phyloP scores from a whole-genome alignment of 2,329 filamentous ascomycete species.

The Drechslera avenae region DNA sequence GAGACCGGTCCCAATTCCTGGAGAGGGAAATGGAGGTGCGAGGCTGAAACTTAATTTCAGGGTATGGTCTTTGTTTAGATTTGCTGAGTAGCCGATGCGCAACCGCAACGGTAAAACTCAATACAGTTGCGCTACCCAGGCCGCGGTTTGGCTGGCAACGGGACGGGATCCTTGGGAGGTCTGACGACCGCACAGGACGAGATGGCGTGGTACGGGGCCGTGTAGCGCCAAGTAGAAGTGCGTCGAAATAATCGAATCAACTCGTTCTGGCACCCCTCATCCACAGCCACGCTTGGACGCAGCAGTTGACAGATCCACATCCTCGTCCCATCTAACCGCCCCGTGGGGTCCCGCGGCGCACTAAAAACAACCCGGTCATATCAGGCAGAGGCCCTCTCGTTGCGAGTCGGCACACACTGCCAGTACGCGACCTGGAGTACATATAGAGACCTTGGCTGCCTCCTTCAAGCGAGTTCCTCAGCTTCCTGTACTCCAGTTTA shows the following conservation, averaged over 20 bases:
- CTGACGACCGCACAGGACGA: constrained; percentile 18
- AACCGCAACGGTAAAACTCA: constrained; percentile 6
- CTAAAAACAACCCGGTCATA: constrained; percentile 27
- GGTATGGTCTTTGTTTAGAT: constrained; percentile 5
- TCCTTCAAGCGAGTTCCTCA: constrained; percentile 20
- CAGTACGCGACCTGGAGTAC: constrained; percentile 27
- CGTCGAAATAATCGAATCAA: constrained; percentile 9
- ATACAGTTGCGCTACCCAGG: neutral
- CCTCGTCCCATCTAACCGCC: constrained; percentile 42
- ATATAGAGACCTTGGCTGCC: constrained; percentile 37
- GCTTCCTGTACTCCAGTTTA: constrained; percentile 23
- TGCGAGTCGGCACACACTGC: constrained; percentile 13
- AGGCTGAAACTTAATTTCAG: constrained; percentile 27
- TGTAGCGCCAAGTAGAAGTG: constrained; percentile 17
- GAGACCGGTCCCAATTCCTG: constrained; percentile 16
- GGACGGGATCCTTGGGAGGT: constrained; percentile 19
- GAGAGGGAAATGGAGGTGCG: constrained; percentile 3
- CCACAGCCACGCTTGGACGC: constrained; percentile 37
- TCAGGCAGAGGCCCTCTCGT: constrained; percentile 14
- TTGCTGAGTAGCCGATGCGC: neutral
- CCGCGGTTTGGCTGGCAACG: neutral
- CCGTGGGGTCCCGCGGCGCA: constrained; percentile 40
- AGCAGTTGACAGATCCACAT: constrained; percentile 29
- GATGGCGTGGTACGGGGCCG: constrained; percentile 33
- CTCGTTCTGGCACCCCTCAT: constrained; percentile 5